phyloP scores from a whole-genome alignment of 768 basidiomycete species.

The Tephrocybe sp. region DNA sequence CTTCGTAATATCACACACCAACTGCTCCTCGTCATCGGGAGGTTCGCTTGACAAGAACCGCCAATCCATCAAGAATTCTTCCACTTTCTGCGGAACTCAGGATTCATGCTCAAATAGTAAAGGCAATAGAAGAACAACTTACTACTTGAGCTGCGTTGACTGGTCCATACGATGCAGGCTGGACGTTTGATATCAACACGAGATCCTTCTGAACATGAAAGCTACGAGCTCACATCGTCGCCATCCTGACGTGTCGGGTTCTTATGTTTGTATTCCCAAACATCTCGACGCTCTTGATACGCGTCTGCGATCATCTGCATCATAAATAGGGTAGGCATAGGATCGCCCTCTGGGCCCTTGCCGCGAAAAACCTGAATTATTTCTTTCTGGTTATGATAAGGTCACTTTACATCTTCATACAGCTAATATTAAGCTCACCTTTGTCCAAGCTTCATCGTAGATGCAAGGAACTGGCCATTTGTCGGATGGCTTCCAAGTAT shows the following conservation, averaged over 20 bases:
- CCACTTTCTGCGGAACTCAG: slow-evolving; percentile 11
- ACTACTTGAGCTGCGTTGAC: slow-evolving; percentile 15
- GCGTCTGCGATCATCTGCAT: slow-evolving; percentile 20
- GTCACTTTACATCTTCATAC: not conserved
- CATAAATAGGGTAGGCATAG: slow-evolving; percentile 11
- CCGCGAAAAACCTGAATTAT: not conserved
- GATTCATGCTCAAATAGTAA: not conserved
- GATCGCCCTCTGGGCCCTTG: slow-evolving; percentile 1
- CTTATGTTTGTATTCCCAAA: slow-evolving; percentile 13
- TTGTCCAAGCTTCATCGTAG: slow-evolving; percentile 3
- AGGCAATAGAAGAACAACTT: not conserved
- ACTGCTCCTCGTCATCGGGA: not conserved
- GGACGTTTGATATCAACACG: not conserved
- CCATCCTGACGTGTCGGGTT: not conserved
- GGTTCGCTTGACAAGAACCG: slow-evolving; percentile 11
- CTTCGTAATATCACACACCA: not conserved
- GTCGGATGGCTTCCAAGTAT: not conserved
- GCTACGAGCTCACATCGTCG: slow-evolving; percentile 9
- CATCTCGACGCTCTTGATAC: slow-evolving; percentile 14
- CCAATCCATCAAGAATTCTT: slow-evolving; percentile 9
- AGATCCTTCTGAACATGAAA: not conserved
- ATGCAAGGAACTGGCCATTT: not conserved
- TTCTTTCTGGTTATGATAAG: not conserved
- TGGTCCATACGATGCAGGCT: slow-evolving; percentile 17
- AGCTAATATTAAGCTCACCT: not conserved